phyloP scores from a whole-genome alignment of 768 basidiomycete genomes.

The Tricholoma furcatifolium region DNA sequence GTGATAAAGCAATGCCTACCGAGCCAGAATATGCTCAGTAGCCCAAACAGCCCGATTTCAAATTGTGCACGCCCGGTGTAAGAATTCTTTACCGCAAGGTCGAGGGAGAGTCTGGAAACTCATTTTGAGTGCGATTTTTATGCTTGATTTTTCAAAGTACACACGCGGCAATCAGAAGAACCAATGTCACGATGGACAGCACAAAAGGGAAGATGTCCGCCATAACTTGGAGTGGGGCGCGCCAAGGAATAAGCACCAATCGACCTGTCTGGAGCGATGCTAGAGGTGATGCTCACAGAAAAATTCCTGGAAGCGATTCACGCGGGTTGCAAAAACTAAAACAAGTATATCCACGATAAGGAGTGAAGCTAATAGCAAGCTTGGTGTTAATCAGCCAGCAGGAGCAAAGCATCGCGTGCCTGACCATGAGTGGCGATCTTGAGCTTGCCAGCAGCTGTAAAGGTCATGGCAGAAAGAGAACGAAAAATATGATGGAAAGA shows the following conservation, averaged over 20 bases:
- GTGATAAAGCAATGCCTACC: conserved; percentile 31
- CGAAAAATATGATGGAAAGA: not conserved
- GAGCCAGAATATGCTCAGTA: conserved; percentile 54
- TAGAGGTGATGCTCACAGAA: conserved; percentile 45
- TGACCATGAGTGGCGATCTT: conserved; percentile 15
- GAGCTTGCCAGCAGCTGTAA: conserved; percentile 14
- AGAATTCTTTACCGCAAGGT: conserved; percentile 38
- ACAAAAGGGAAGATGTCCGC: conserved; percentile 62
- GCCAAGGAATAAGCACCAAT: not conserved
- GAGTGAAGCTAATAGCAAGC: conserved; percentile 33
- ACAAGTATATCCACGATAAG: conserved; percentile 48
- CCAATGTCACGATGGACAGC: conserved; percentile 52
- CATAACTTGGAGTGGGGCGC: conserved; percentile 34
- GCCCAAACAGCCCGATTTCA: conserved; percentile 43
- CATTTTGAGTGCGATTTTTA: not conserved
- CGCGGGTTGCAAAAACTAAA: conserved; percentile 49
- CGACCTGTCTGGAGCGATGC: not conserved
- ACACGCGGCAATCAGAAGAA: conserved; percentile 42
- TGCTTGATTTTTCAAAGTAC: conserved; percentile 16
- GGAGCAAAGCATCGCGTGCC: not conserved
- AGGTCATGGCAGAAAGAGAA: conserved; percentile 12
- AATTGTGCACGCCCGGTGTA: conserved; percentile 47
- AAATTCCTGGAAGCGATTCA: conserved; percentile 59
- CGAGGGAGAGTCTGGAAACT: conserved; percentile 37
- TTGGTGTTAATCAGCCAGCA: not conserved